Conservation (phyloP, 2,329 filamentous ascomycete species). For the Colletotrichum sp. region DNA sequence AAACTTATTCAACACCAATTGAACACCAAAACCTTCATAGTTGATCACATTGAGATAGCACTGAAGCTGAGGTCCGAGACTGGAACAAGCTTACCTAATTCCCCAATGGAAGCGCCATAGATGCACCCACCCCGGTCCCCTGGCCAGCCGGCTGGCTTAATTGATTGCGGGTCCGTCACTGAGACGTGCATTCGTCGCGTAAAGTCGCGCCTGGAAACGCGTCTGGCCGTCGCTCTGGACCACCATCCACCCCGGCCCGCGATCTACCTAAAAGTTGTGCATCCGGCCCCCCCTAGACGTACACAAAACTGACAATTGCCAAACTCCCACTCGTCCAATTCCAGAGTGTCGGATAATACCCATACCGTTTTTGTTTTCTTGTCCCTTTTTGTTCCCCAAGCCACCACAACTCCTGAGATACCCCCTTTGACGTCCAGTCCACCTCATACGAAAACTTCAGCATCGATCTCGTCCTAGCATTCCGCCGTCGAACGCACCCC, state of each 20-base stretch:
- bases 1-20: neutral
- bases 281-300: neutral
- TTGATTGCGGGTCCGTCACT: conserved; percentile 11
- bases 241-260: neutral
- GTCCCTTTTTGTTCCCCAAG: neutral
- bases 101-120: neutral
- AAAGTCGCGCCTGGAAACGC: conserved; percentile 21
- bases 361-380: neutral
- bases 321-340: conserved; percentile 18
- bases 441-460: neutral
- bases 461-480: neutral
- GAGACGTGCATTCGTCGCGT: conserved; percentile 19
- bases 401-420: conserved; percentile 2
- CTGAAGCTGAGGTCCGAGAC: neutral
- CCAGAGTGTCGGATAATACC: neutral
- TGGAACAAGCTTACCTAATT: neutral
- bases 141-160: conserved; percentile 8
- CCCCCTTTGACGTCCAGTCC: neutral
- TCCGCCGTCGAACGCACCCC: neutral
- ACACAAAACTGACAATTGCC: conserved; percentile 9
- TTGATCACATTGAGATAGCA: neutral
- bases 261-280: conserved; percentile 12
- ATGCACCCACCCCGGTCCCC: neutral
- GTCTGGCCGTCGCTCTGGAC: conserved; percentile 3
- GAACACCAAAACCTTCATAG: neutral